Evolutionary conservation across 768 basidiomycete genomes (phyloP), one percentile per base, ranked within the genome.

Genomic region (Cystobasidium ongulense): DNA sequence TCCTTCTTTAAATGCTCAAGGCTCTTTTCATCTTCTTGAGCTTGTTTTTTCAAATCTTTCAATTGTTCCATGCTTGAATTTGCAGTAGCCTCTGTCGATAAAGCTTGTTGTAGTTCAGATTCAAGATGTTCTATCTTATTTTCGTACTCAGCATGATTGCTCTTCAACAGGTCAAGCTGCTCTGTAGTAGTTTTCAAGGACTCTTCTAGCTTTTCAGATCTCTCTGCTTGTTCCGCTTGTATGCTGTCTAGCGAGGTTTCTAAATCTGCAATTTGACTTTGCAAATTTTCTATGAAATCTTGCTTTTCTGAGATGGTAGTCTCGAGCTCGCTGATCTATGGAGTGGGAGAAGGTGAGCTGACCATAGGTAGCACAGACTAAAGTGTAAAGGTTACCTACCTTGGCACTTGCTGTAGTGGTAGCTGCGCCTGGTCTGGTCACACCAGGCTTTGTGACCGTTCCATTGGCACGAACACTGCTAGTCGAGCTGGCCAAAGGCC

Each of bases 271-370:
- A 53, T 53, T 35, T 38, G 39, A 31, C 35, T 29, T 50, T 43
- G 31, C 27, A 68, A n/a, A 31, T 21, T 52, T 21, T 52, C 46
- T 23, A 68, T 46, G 7, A 27, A 15, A 52, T 33, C 18, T 17
- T 68, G 35, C 46, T 68, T 68, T 29, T 68, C 66, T 11, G 39
- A 35, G 11, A 68, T 10, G 7, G 15, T 27, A n/a, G 31, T 15
- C 23, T 68, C 66, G 5, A 68, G 46, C 27, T 68, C 66, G 25
- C 43, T 53, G 66, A 68, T 52, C 66, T 68, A 25, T 27, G 31
- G 31, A 17, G 31, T 63, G 11, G 62, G 8, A 54, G 29, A 27
- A 59, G 17, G 33, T 59, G 11, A 64, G 31, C n/a, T n/a, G 5
- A 13, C 1, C 3, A 64, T 25, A 36, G 2, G n/a, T n/a, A n/a